phyloP scores from a whole-genome alignment of 2,329 filamentous ascomycete species.

The Pseudogymnoascus sp. region DNA sequence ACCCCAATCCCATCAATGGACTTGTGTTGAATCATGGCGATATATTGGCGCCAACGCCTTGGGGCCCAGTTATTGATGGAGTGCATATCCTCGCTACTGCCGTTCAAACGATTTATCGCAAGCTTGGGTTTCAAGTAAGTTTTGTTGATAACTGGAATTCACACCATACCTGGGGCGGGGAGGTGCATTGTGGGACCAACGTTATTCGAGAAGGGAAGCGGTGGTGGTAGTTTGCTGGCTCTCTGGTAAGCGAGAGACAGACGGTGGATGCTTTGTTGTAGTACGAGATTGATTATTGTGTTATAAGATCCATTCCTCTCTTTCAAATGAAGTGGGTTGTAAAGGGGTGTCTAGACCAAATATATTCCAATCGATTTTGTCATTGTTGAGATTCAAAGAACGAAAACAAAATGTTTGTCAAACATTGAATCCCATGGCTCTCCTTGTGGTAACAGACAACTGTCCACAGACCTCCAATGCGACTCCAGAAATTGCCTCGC shows the following conservation, averaged over 20 bases:
- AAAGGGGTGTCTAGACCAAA: not conserved
- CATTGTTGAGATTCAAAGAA: not conserved
- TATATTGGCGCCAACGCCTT: slow-evolving; percentile 18
- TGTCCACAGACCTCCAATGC: not conserved
- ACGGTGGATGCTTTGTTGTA: not conserved
- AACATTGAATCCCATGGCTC: not conserved
- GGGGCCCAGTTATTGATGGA: slow-evolving; percentile 19
- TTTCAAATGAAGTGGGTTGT: not conserved
- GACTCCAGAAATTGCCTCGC: not conserved
- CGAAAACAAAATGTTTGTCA: not conserved
- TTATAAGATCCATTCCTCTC: not conserved
- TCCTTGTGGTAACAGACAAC: too few relatives aligned
- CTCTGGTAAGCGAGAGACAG: not conserved
- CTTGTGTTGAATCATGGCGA: slow-evolving; percentile 15
- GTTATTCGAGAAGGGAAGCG: not conserved
- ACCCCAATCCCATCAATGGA: slow-evolving; percentile 11
- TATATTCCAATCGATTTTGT: not conserved
- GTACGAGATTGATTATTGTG: not conserved
- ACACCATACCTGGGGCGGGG: slow-evolving; percentile 20
- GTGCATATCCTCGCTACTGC: slow-evolving; percentile 17
- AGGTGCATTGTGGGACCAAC: slow-evolving; percentile 23
- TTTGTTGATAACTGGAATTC: slow-evolving; percentile 21
- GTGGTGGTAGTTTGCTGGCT: not conserved
- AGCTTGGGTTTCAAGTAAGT: slow-evolving; percentile 14
- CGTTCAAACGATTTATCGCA: slow-evolving; percentile 13